Conservation (phyloP, 331 rosid genomes). For the Quercus tomentella region DNA sequence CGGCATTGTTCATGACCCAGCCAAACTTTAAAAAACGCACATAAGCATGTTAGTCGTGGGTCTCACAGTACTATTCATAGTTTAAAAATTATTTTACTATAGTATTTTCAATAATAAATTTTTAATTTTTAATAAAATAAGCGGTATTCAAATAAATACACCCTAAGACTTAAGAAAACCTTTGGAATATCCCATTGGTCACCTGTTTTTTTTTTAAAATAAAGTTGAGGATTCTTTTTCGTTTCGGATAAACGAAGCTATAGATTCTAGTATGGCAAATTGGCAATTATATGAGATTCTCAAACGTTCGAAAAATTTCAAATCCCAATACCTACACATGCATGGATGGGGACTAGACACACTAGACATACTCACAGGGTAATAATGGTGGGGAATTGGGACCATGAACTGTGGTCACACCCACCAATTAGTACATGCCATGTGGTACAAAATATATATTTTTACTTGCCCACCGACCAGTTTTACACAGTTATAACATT, state of each 20-base stretch:
- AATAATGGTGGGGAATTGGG: background rate
- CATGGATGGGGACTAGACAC: background rate
- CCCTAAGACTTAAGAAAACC: rapidly evolving
- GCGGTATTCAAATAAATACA: rapidly evolving
- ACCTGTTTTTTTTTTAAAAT: too few relatives aligned
- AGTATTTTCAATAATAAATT: too few relatives aligned
- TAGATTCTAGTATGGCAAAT: background rate
- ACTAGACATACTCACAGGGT: background rate
- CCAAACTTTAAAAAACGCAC: too few relatives aligned
- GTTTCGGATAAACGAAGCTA: background rate
- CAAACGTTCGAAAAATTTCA: background rate
- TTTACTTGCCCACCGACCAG: too few relatives aligned
- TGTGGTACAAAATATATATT: too few relatives aligned
- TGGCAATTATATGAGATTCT: background rate
- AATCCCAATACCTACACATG: background rate
- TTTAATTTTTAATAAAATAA: too few relatives aligned
- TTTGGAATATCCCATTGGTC: too few relatives aligned
- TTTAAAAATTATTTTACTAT: too few relatives aligned
- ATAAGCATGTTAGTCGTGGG: rapidly evolving
- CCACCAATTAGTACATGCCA: background rate
- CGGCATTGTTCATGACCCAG: rapidly evolving
- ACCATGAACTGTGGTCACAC: background rate
- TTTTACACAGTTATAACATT: too few relatives aligned
- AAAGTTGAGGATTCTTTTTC: too few relatives aligned
- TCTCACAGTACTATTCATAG: rapidly evolving